Conservation (phyloP, 2,329 filamentous ascomycete genomes). For the Aspergillus sojae region DNA sequence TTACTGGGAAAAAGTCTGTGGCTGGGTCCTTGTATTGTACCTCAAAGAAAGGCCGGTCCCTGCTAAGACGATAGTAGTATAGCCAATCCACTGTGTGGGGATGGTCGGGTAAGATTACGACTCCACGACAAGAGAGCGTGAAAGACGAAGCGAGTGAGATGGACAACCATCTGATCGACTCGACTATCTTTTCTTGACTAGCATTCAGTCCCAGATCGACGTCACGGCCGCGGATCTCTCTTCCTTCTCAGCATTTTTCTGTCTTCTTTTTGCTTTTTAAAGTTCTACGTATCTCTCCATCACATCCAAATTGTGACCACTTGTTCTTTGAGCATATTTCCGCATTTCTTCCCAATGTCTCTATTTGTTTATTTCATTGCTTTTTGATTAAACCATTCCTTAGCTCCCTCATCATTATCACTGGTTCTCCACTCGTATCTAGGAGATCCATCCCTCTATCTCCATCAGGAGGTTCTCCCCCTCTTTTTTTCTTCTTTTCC, state of each 20-base stretch:
- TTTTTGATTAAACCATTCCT: not conserved
- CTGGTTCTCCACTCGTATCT: not conserved
- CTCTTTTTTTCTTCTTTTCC: not conserved
- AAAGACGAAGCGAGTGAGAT: not conserved
- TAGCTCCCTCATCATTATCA: not conserved
- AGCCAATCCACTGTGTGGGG: not conserved
- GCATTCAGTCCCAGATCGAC: not conserved
- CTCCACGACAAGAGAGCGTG: not conserved
- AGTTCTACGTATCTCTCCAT: not conserved
- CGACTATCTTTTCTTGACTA: not conserved
- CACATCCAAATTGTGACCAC: not conserved
- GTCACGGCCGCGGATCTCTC: slow-evolving; percentile 4
- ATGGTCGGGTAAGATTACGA: slow-evolving; percentile 1
- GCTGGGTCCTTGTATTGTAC: not conserved
- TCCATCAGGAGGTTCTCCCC: not conserved
- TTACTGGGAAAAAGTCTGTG: not conserved
- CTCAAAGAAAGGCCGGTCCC: not conserved
- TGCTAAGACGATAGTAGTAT: not conserved
- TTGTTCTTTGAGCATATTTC: not conserved
- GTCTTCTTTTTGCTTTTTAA: not conserved
- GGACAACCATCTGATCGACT: not conserved
- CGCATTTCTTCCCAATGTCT: not conserved
- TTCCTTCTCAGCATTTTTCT: not conserved
- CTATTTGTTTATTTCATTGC: not conserved
- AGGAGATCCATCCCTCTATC: not conserved